A percentile compares a stretch with the other conserved stretches of the same genome.
Conservation (phyloP, 495 filamentous ascomycete genomes). For the Trichoderma parareesei region DNA sequence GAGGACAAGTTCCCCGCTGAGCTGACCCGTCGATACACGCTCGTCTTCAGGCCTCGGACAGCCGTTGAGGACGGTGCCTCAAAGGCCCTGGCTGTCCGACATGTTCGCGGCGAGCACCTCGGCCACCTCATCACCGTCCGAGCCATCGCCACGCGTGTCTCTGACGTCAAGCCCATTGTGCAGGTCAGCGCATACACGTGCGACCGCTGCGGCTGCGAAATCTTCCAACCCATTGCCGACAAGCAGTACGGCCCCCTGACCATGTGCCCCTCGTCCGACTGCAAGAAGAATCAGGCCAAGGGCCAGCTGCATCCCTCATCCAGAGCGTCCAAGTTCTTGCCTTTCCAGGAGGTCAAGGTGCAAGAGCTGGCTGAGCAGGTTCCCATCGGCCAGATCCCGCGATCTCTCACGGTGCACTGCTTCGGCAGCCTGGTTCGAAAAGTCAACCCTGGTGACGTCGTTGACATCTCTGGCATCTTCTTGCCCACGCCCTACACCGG, state of each 20-base stretch:
- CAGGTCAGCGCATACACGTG: slow-evolving; percentile 96
- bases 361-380: slow-evolving; percentile 98
- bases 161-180: slow-evolving; percentile 95
- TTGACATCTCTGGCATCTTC: slow-evolving; percentile 92
- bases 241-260: slow-evolving; percentile 83
- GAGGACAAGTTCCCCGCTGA: slow-evolving; percentile 77
- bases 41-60: slow-evolving; percentile 88
- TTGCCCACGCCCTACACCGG: slow-evolving; percentile 95
- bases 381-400: slow-evolving; percentile 92
- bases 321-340: slow-evolving; percentile 89
- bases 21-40: slow-evolving; percentile 85
- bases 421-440: slow-evolving; percentile 76
- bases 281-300: slow-evolving; percentile 80
- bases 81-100: slow-evolving; percentile 87
- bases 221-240: slow-evolving; percentile 91
- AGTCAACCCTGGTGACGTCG: slow-evolving; percentile 87
- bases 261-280: slow-evolving; percentile 80
- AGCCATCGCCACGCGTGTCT: slow-evolving; percentile 90
- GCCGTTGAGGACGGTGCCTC: slow-evolving; percentile 58
- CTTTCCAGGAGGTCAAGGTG: slow-evolving; percentile 97
- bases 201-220: slow-evolving; percentile 90
- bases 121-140: slow-evolving; percentile 90
- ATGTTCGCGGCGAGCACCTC: slow-evolving; percentile 86
- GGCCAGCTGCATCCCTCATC: slow-evolving; percentile 91
- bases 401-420: slow-evolving; percentile 80